Percentiles rank a stretch among this genome's conserved stretches.
Conservation (phyloP, 1,139 yeast genomes). For the Saccharomyces uvarum region DNA sequence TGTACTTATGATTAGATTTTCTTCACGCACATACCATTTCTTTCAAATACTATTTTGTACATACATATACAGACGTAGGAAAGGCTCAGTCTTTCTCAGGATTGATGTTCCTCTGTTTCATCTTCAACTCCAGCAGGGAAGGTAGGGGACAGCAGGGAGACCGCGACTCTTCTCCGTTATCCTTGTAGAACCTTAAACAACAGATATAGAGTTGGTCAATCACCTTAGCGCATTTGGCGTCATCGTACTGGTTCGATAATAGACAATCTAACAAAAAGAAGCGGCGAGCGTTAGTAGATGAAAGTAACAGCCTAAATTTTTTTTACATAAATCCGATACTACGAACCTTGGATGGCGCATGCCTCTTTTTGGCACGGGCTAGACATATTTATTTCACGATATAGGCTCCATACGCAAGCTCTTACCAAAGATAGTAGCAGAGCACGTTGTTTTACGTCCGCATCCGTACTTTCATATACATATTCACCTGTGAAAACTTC, state of each 20-base stretch:
- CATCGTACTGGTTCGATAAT: conserved; percentile 46
- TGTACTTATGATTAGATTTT: conserved; percentile 7
- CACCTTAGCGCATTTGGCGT: conserved; percentile 50
- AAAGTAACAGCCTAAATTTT: not conserved
- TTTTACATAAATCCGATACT: not conserved
- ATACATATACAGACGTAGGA: not conserved
- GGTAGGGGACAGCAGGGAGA: conserved; percentile 64
- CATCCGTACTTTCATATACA: not conserved
- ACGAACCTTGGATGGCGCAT: conserved; percentile 56
- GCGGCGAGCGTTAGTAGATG: conserved; percentile 1
- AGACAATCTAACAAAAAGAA: conserved; percentile 39
- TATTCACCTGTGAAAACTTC: not conserved
- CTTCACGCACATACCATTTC: conserved; percentile 5
- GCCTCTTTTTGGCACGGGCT: conserved; percentile 58
- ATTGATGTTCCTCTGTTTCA: conserved; percentile 41
- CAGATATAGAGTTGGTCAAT: conserved; percentile 57
- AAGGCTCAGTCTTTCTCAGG: not conserved
- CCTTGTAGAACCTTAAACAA: conserved; percentile 48
- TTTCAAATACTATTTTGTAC: not conserved
- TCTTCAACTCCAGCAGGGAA: conserved; percentile 45
- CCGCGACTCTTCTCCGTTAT: conserved; percentile 45
- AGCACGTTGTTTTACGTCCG: not conserved
- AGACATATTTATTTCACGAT: conserved; percentile 1
- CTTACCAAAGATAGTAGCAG: not conserved
- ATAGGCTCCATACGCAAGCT: not conserved